Evolutionary conservation across 371 early-diverging fungal genomes (phyloP).

Genomic region (Mortierella sp.): DNA sequence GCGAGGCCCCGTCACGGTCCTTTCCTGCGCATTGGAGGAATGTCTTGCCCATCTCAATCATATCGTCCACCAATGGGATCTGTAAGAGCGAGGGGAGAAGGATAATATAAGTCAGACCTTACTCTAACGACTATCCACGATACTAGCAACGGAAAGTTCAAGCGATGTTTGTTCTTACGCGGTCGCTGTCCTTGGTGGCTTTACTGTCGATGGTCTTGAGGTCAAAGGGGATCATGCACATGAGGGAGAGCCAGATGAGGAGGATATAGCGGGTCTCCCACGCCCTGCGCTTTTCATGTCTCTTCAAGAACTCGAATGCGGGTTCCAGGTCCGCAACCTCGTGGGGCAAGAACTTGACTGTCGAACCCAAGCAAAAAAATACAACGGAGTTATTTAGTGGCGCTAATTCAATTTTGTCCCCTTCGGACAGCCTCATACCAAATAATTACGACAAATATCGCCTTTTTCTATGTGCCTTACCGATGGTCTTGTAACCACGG

Average conservation of each 20-base stretch:
- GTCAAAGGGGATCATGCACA: constrained; percentile 96
- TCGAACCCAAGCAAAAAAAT: not conserved
- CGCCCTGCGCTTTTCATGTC: constrained; percentile 38
- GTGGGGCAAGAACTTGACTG: constrained; percentile 90
- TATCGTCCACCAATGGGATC: constrained; percentile 65
- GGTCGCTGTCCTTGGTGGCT: constrained; percentile 28
- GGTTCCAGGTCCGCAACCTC: constrained; percentile 93
- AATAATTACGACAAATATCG: not conserved
- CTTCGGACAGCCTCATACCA: not conserved
- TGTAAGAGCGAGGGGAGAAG: too few relatives aligned
- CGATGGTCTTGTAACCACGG: constrained; percentile 90
- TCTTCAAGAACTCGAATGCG: constrained; percentile 70
- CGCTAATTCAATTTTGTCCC: not conserved
- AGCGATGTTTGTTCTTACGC: not conserved
- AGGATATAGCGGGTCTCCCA: constrained; percentile 88
- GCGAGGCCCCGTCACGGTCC: constrained; percentile 88
- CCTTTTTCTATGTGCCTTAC: constrained; percentile 58
- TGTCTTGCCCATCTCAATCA: constrained; percentile 65
- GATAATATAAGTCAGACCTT: too few relatives aligned
- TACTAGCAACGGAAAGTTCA: not conserved
- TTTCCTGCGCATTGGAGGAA: constrained; percentile 79
- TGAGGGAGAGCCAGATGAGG: constrained; percentile 89
- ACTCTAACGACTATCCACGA: too few relatives aligned
- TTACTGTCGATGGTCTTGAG: constrained; percentile 85
- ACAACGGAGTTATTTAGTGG: not conserved